Evolutionary conservation across 2,329 filamentous ascomycete genomes (phyloP).

Genomic region (Pseudogymnoascus sp.): DNA sequence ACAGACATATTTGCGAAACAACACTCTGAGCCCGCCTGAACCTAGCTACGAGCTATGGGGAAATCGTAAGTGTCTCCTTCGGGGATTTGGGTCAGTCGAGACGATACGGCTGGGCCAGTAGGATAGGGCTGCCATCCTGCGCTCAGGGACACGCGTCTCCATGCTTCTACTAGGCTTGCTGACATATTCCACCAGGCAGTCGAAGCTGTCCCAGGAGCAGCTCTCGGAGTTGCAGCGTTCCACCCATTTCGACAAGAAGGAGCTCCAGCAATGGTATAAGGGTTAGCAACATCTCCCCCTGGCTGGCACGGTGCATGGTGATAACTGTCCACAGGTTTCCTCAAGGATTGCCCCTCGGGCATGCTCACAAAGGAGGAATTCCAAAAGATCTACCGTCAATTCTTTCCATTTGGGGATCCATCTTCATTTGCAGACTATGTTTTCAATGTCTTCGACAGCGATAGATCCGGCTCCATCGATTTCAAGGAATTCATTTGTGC

Average conservation of each 20-base stretch:
- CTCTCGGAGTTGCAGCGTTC: slow-evolving; percentile 91
- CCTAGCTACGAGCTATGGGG: background rate
- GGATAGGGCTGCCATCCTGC: background rate
- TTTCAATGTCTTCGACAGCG: slow-evolving; percentile 97
- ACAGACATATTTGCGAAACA: background rate
- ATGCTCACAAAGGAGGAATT: slow-evolving; percentile 98
- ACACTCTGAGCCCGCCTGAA: background rate
- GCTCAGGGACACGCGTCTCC: background rate
- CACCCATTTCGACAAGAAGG: slow-evolving; percentile 99
- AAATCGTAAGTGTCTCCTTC: background rate
- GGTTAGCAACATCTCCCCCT: slow-evolving; percentile 48
- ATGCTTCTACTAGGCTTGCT: slow-evolving; percentile 3
- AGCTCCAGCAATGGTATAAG: slow-evolving; percentile 99
- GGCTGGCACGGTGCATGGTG: background rate
- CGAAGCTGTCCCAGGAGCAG: slow-evolving; percentile 95
- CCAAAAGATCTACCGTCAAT: slow-evolving; percentile 99
- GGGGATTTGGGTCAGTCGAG: background rate
- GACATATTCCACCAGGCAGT: slow-evolving; percentile 58
- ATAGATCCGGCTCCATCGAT: slow-evolving; percentile 95
- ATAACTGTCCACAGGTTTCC: slow-evolving; percentile 57
- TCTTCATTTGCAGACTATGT: slow-evolving; percentile 98
- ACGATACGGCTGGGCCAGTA: background rate
- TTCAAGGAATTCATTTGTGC: slow-evolving; percentile 99
- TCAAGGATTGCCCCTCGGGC: slow-evolving; percentile 95
- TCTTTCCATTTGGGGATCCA: slow-evolving; percentile 97